Evolutionary conservation across 768 basidiomycete species (phyloP), one percentile per base, ranked within the genome.

Genomic region (Calocera viscosa): DNA sequence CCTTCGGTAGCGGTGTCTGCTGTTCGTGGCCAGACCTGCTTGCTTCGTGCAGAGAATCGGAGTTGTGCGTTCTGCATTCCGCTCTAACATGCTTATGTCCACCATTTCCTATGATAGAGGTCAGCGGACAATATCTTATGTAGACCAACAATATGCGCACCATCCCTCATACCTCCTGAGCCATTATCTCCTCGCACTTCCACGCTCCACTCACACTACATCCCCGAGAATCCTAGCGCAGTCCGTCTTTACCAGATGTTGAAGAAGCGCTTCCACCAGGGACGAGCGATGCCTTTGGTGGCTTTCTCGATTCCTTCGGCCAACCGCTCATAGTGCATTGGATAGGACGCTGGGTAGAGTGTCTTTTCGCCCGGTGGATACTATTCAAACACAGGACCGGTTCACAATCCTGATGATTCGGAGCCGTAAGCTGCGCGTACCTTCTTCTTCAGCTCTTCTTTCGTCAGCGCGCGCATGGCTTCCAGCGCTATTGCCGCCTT

Each of bases 201-300:
- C 53, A 32, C 14, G 8, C 30, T 30, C 19, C 14, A 16, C 24
- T 16, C 24, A 26, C 19, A 2, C 30, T 16, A 10, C 26, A 7
- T 11, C 30, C 2, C 10, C 14, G 26, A 60, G 2, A 26, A 19
- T 5, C 22, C 10, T 28, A 12, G 14, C 30, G 5, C 53, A 12
- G 11, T 22, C 30, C 53, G 5, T 26, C 24, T 60, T 76, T 81
- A 86, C 88, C 89, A 90, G 67, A 90, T 80, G 40, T 83, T 83
- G 70, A 91, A 86, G 75, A 91, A 88, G 47, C 87, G 77, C 74
- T 91, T 90, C 90, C 90, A 91, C 86, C 86, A 86, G 1, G 90
- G 88, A 66, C 90, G 79, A 35, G 82, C 82, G 49, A 90, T 87
- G n/a, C 90, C 90, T 72, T 85, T 78, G 12, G 84, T 82, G 71